Base-by-base conservation (phyloP, 169 alveolate genomes). In the Perkinsus marinus region DNA sequence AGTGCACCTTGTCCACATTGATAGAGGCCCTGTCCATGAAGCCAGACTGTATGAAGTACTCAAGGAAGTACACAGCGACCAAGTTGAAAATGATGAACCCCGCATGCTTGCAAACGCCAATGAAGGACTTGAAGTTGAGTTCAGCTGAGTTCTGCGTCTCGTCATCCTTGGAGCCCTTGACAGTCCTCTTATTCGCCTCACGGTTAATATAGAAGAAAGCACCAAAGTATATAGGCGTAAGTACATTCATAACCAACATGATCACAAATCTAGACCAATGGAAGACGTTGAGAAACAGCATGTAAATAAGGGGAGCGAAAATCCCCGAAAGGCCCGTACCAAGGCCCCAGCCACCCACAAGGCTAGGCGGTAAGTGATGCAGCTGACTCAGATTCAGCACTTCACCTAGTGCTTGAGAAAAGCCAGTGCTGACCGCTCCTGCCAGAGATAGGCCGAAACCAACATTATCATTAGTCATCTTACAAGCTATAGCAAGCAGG, bases 251-350 rank as follows among this genome's bases (percentile, higher is more conserved):
- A 57, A 13, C 79, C 26, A 57, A 30, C 79, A 57, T 57, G n/a
- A n/a, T n/a, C 79, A 57, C 79, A 57, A 13, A 57, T 30, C 36
- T 13, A 16, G 7, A 57, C 9, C 22, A 30, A 16, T 2, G 79
- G 39, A 38, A 7, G 16, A 38, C 91, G 69, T 39, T 10, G 0
- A 47, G 39, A 13, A 90, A 39, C 6, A 43, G 30, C 30, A 37
- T 30, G 69, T 90, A 90, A 26, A 90, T 6, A 19, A 39, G 17
- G 39, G 91, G 91, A 0, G 39, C 91, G 2, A 89, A 5, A 47
- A 89, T 89, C 5, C 91, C 91, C 36, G 47, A 0, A n/a, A 89
- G 34, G 37, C 91, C 91, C 10, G 91, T 90, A 37, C 91, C 91
- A 5, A 69, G 79, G 68, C 91, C 91, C 91, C 91, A 90, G n/a